Percentiles rank a stretch among this genome's conserved stretches.
Conservation (phyloP, 805 yeast genomes). For the Brettanomyces sp. region DNA sequence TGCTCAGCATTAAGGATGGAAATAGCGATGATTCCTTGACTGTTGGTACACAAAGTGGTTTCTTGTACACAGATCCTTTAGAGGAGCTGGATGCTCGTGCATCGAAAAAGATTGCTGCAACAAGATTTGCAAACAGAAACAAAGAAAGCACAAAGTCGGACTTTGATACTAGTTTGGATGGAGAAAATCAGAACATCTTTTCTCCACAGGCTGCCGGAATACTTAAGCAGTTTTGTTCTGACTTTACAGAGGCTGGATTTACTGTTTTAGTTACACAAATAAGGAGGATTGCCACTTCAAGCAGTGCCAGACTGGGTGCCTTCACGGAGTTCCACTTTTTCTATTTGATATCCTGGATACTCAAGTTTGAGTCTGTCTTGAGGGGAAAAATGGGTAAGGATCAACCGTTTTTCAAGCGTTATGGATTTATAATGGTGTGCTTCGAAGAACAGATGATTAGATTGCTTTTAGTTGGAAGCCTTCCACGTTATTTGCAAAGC, state of each 20-base stretch:
- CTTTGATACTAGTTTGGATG: slow-evolving; percentile 19
- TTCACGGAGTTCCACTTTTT: slow-evolving; percentile 38
- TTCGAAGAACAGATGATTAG: slow-evolving; percentile 4
- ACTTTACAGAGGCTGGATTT: slow-evolving; percentile 67
- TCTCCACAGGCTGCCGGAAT: slow-evolving; percentile 13
- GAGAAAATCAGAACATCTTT: slow-evolving; percentile 19
- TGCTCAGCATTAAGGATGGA: slow-evolving; percentile 60
- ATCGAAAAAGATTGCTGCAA: slow-evolving; percentile 40
- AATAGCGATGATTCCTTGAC: slow-evolving; percentile 46
- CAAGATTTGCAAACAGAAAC: slow-evolving; percentile 7
- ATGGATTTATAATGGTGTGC: slow-evolving; percentile 10
- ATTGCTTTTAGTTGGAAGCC: slow-evolving; percentile 5
- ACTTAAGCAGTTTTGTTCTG: slow-evolving; percentile 38
- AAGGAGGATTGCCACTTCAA: slow-evolving; percentile 23
- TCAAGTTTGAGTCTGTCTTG: slow-evolving; percentile 47
- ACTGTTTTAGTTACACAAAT: slow-evolving; percentile 51
- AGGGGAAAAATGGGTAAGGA: slow-evolving; percentile 17
- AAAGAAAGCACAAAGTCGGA: slow-evolving; percentile 20
- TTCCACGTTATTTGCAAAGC: slow-evolving; percentile 30
- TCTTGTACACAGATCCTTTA: slow-evolving; percentile 36
- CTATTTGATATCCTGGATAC: slow-evolving; percentile 64
- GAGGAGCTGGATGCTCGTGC: slow-evolving; percentile 59
- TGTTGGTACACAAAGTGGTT: slow-evolving; percentile 59
- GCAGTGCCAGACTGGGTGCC: slow-evolving; percentile 24
- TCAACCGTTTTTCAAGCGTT: slow-evolving; percentile 21